Evolutionary conservation across 345 rosid genomes (phyloP).

Genomic region (Lumnitzera littorea): DNA sequence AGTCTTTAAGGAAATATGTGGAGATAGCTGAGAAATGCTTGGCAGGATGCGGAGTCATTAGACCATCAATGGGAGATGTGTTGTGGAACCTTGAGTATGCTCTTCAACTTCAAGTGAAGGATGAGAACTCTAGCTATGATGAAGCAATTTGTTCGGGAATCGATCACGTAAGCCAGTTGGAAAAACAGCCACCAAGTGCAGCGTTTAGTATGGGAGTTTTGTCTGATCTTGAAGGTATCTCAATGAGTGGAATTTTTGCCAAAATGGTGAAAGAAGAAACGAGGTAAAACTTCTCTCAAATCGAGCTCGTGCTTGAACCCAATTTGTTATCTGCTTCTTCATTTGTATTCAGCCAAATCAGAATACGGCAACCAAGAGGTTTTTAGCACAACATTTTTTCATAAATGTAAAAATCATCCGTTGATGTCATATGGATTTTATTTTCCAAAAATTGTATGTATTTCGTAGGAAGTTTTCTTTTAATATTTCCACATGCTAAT

Average conservation of each 20-base stretch:
- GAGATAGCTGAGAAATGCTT: conserved; percentile 16
- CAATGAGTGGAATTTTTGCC: conserved; percentile 16
- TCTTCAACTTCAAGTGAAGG: conserved; percentile 9
- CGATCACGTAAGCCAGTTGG: not conserved
- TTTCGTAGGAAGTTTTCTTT: no score
- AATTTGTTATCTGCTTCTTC: no score
- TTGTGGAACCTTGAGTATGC: conserved; percentile 17
- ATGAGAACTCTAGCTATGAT: not conserved
- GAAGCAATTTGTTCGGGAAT: not conserved
- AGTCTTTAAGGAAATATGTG: conserved; percentile 9
- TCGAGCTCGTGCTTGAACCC: not conserved
- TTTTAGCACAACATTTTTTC: no score
- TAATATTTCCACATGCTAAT: no score
- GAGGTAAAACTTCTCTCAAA: no score
- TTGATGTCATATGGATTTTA: no score
- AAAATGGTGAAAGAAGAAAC: conserved; percentile 11
- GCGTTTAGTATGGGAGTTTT: conserved; percentile 7
- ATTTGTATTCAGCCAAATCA: no score
- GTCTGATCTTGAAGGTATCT: not conserved
- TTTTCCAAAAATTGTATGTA: no score
- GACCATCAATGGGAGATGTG: conserved; percentile 16
- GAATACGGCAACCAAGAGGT: no score
- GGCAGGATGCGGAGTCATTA: conserved; percentile 3
- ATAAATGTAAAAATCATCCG: no score
- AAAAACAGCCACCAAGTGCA: not conserved